Evolutionary conservation across 345 rosid species (phyloP), one percentile per base, ranked within the genome.

Genomic region (Barbarea vulgaris): DNA sequence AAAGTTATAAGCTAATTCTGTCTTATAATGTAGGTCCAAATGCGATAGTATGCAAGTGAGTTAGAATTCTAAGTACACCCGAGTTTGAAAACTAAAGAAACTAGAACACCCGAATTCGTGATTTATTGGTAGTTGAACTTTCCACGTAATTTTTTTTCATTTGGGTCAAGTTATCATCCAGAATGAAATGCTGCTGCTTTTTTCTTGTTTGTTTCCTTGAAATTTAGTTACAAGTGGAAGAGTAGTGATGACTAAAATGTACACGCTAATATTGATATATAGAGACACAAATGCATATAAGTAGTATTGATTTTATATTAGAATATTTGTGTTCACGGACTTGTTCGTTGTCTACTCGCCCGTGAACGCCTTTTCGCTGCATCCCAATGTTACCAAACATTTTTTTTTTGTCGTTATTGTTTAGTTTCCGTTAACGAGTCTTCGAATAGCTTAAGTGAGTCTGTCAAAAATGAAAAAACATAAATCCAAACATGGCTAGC

Each of bases 241-340:
- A 47, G 27, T 36, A 56, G 27, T 47, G 51, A 22, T 55, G 65
- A 44, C 51, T 70, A 58, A 39, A 58, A 34, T 66, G 59, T 67
- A 24, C 64, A 54, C 48, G 77, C 47, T 27, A 52, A 18, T 44
- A 21, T 14, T 50, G 55, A 36, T 34, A 24, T 2, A 53, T n/a
- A 41, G 1, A 41, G 6, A 36, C 19, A 70, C 48, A 41, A 6
- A 74, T 48, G 53, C 34, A 67, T 75, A 30, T 19, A 51, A 61
- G 37, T 39, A 22, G 14, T n/a, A n/a, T 7, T 59, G 39, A 61
- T 60, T 15, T 31, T 37, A 34, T 11, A 48, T 18, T 30, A 57
- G 24, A n/a, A n/a, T 44, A 27, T 19, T 31, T 17, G n/a, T 69
- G 74, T 53, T 76, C 79, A 76, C 64, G 80, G 80, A 69, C 70